These are phyloP conservation scores for Colletotrichum gloeosporioides DNA, from an alignment of 2,329 filamentous ascomycete species.

Conservation along the genomic window DNA sequence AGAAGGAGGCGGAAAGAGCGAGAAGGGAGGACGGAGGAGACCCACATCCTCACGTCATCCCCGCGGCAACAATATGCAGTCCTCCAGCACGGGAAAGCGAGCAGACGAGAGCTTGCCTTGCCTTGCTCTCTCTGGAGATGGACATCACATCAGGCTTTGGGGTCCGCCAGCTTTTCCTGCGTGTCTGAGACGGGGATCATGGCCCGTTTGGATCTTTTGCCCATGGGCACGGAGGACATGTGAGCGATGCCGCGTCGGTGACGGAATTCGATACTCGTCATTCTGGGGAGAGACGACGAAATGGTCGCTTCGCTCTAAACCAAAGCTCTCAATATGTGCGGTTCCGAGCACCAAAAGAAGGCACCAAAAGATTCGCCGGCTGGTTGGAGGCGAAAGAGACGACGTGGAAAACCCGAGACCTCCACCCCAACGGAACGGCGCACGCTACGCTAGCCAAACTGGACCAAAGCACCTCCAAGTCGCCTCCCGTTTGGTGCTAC, in stretches of 20 bases:
- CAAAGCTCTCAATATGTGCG: neutral
- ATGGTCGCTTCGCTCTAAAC: neutral
- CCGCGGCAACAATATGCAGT: conserved; percentile 4
- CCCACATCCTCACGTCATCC: conserved; percentile 18
- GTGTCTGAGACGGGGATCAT: neutral
- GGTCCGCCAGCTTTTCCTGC: neutral
- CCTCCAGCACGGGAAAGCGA: neutral
- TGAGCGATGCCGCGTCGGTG: neutral
- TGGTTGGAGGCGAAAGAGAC: neutral
- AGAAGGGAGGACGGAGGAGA: neutral
- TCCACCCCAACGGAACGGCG: neutral
- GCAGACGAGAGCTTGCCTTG: neutral
- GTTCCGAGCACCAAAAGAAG: neutral
- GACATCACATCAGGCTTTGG: neutral
- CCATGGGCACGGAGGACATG: neutral
- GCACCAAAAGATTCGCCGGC: neutral
- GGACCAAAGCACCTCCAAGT: neutral
- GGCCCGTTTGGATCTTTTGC: neutral
- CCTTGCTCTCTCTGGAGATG: neutral
- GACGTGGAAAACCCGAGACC: neutral
- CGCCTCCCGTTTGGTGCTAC: neutral
- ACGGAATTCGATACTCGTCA: neutral
- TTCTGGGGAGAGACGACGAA: neutral
- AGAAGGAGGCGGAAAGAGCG: neutral
- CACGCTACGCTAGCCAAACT: neutral